Evolutionary conservation across 805 yeast species (phyloP).

Genomic region (Candida nonsorbophila): DNA sequence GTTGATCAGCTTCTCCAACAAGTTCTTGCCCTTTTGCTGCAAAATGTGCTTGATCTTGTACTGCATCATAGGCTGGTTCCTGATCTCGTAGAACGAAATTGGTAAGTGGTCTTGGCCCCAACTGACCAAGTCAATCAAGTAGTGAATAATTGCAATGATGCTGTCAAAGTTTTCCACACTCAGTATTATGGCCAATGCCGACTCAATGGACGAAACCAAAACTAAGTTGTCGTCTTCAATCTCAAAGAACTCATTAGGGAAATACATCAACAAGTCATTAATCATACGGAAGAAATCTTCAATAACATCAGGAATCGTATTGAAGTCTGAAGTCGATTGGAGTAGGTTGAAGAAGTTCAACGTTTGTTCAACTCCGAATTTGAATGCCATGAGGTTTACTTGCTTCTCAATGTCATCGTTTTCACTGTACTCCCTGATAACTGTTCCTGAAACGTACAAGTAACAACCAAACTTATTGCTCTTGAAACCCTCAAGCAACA

Average conservation of each 20-base stretch:
- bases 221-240: slow-evolving; percentile 29
- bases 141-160: slow-evolving; percentile 63
- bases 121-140: slow-evolving; percentile 71
- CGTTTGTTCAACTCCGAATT: slow-evolving; percentile 66
- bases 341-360: slow-evolving; percentile 43
- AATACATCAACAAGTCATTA: slow-evolving; percentile 71
- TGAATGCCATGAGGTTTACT: slow-evolving; percentile 18
- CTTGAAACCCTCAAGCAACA: slow-evolving; percentile 67
- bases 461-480: slow-evolving; percentile 73
- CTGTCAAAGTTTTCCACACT: slow-evolving; percentile 66
- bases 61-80: slow-evolving; percentile 50
- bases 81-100: slow-evolving; percentile 54
- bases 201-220: slow-evolving; percentile 49
- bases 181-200: slow-evolving; percentile 49
- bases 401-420: slow-evolving; percentile 17
- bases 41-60: slow-evolving; percentile 43
- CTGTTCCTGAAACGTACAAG: slow-evolving; percentile 83
- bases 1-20: slow-evolving; percentile 48
- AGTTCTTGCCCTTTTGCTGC: slow-evolving; percentile 49
- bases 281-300: slow-evolving; percentile 86
- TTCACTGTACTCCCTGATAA: slow-evolving; percentile 70
- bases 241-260: slow-evolving; percentile 48
- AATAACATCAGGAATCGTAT: slow-evolving; percentile 57
- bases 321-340: slow-evolving; percentile 19
- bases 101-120: slow-evolving; percentile 87